Evolutionary conservation across 768 basidiomycete genomes (phyloP).

Genomic region (Pleurotus platypus): DNA sequence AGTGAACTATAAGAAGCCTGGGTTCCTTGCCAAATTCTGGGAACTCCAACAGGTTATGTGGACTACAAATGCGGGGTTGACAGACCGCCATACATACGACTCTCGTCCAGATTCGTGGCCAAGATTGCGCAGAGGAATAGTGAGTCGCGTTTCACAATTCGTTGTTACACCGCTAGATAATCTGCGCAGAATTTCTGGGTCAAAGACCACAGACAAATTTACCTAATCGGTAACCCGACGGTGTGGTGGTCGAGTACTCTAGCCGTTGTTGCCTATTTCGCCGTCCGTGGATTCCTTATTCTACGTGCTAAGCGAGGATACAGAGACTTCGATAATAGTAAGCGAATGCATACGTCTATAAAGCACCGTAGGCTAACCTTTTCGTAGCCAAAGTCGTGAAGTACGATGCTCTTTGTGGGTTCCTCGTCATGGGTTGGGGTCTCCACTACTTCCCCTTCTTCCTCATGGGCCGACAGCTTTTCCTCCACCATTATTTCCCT

Average conservation of each 20-base stretch:
- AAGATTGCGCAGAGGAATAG: constrained; percentile 86
- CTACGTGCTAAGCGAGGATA: constrained; percentile 89
- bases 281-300: constrained; percentile 73
- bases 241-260: constrained; percentile 87
- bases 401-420: constrained; percentile 87
- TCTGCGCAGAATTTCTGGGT: constrained; percentile 91
- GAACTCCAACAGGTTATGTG: constrained; percentile 70
- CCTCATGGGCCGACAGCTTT: constrained; percentile 95
- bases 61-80: constrained; percentile 4
- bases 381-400: constrained; percentile 78
- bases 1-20: constrained; percentile 89
- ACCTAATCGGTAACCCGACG: constrained; percentile 91
- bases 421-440: constrained; percentile 89
- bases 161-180: not conserved
- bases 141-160: constrained; percentile 37
- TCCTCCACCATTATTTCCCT: constrained; percentile 97
- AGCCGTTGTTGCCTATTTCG: constrained; percentile 63
- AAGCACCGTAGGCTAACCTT: not conserved
- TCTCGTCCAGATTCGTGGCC: constrained; percentile 95
- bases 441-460: constrained; percentile 97
- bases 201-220: constrained; percentile 92
- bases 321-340: constrained; percentile 90
- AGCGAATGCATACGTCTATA: constrained; percentile 24
- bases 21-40: constrained; percentile 86
- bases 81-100: constrained; percentile 88